phyloP scores from a whole-genome alignment of 345 rosid genomes.

The Melastoma malabathricum region DNA sequence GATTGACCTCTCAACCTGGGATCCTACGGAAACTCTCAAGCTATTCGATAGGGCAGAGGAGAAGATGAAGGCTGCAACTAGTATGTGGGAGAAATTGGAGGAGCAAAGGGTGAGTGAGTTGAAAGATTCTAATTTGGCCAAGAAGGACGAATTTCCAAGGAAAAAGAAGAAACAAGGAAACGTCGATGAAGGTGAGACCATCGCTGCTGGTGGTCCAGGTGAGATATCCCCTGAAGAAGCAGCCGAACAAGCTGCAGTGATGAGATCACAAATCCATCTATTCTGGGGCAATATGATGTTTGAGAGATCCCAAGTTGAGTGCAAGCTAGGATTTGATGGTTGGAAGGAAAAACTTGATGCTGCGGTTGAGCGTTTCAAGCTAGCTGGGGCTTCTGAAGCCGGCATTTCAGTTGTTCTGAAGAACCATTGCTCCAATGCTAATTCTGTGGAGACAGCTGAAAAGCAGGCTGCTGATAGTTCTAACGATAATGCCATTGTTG shows the following conservation, averaged over 20 bases:
- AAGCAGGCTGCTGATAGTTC: constrained; percentile 16
- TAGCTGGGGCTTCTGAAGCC: constrained; percentile 83
- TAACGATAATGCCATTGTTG: constrained; percentile 8
- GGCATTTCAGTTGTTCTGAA: constrained; percentile 67
- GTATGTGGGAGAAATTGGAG: constrained; percentile 97
- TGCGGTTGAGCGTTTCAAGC: constrained; percentile 76
- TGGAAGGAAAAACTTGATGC: constrained; percentile 73
- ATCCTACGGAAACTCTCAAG: constrained; percentile 51
- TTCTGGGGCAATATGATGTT: constrained; percentile 98
- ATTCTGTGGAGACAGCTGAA: constrained; percentile 29
- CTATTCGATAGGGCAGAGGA: constrained; percentile 78
- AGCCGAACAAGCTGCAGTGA: constrained; percentile 86
- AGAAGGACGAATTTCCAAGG: constrained; percentile 62
- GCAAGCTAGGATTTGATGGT: constrained; percentile 59
- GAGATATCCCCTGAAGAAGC: constrained; percentile 72
- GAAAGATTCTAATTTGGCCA: constrained; percentile 55
- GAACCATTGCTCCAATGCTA: constrained; percentile 76
- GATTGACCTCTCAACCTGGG: constrained; percentile 66
- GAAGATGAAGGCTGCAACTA: constrained; percentile 88
- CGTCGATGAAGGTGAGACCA: constrained; percentile 29
- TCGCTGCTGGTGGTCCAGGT: constrained; percentile 20
- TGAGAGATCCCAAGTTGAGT: constrained; percentile 95
- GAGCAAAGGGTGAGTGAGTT: constrained; percentile 56
- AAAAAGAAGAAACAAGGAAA: constrained; percentile 65
- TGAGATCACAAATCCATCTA: constrained; percentile 97